Evolutionary conservation across 305 asterid species (phyloP).

Genomic region (Solanum hybrid): DNA sequence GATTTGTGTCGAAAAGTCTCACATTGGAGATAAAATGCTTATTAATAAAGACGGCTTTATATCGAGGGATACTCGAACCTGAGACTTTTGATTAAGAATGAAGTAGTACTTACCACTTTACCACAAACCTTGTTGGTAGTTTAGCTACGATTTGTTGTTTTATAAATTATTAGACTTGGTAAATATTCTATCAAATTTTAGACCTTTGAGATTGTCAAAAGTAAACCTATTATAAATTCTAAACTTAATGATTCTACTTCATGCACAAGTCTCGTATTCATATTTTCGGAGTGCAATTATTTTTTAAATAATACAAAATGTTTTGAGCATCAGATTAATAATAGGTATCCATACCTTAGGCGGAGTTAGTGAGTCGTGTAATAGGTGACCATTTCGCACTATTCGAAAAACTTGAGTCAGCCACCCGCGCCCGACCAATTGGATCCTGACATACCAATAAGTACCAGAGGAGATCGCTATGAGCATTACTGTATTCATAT

Average conservation of each 20-base stretch:
- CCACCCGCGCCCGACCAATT: background rate
- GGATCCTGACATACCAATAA: background rate
- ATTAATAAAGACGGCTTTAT: rapidly evolving
- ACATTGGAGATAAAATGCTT: rapidly evolving
- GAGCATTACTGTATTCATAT: no score
- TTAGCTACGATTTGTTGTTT: background rate
- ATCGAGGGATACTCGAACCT: no score
- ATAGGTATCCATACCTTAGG: background rate
- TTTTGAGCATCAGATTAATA: no score
- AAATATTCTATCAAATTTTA: background rate
- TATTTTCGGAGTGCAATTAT: background rate
- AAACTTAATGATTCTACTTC: background rate
- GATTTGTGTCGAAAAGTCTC: rapidly evolving
- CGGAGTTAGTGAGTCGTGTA: background rate
- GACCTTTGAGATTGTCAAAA: background rate
- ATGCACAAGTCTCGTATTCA: background rate
- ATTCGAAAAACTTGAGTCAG: background rate
- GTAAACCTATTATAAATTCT: background rate
- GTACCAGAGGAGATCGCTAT: background rate
- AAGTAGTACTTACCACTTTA: no score
- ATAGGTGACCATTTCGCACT: no score
- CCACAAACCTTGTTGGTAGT: no score
- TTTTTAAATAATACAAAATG: no score
- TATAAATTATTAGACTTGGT: background rate
- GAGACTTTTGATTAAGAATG: no score